Percentiles rank a stretch among this genome's conserved stretches.
Conservation (phyloP, 345 rosid genomes). For the Melaleuca alternifolia region DNA sequence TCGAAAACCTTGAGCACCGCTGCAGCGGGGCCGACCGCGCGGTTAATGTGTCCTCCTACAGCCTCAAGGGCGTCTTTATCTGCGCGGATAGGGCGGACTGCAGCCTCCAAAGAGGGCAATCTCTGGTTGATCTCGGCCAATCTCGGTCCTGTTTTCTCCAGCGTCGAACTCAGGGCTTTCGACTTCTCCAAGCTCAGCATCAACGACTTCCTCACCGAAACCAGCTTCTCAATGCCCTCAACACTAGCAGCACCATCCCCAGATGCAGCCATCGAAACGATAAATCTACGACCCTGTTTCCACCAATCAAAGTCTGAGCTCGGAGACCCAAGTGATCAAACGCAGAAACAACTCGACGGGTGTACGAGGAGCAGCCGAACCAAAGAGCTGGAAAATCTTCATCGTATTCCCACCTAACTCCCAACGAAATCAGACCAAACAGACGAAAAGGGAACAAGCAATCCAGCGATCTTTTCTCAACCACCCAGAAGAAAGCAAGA, state of each 20-base stretch:
- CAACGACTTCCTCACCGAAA: constrained; percentile 60
- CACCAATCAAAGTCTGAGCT: neutral
- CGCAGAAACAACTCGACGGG: neutral
- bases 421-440: constrained; percentile 14
- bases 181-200: constrained; percentile 79
- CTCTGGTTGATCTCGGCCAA: constrained; percentile 70
- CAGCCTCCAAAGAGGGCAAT: constrained; percentile 64
- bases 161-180: constrained; percentile 41
- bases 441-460: neutral
- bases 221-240: constrained; percentile 31
- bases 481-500: neutral
- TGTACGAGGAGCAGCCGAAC: neutral
- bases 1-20: constrained; percentile 98
- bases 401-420: constrained; percentile 12
- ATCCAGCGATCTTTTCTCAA: neutral
- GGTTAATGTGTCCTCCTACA: constrained; percentile 91
- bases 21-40: constrained; percentile 98
- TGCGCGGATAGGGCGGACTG: constrained; percentile 89
- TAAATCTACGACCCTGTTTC: constrained; percentile 6
- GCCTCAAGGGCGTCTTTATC: constrained; percentile 77
- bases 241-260: constrained; percentile 1
- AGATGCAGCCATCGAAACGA: constrained; percentile 37
- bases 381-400: constrained; percentile 5
- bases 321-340: neutral
- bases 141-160: constrained; percentile 61